Base-by-base conservation (phyloP, 1,139 yeast species). In the Zygosaccharomyces sapae region DNA sequence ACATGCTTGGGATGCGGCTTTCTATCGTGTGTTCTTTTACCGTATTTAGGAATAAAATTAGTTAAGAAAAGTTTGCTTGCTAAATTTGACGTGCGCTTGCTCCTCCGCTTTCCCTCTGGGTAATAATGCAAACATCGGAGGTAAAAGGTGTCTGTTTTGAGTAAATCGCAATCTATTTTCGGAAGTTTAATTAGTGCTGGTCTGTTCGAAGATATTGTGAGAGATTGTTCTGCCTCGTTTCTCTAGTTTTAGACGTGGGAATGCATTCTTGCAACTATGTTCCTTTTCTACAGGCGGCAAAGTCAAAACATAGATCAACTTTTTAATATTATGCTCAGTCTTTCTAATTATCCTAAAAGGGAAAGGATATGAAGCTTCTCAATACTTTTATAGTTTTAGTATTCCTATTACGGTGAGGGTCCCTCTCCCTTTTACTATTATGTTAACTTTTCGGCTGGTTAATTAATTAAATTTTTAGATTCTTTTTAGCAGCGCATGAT, bases 221-320 rank as follows among this genome's bases (percentile, higher is more conserved):
- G 5, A 22, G 22, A 27, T 30, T 22, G 33, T 27, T 13, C 10
- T 24, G 12, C n/a, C 22, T 6, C 30, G 9, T 25, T 27, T 8
- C 6, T 8, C 20, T n/a, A 19, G 41, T 38, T 38, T 38, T 25
- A 25, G 41, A 27, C 20, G 41, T 38, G 41, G 41, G 41, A 38
- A 38, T 38, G 41, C 33, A 8, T 27, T 12, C 10, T 12, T 12
- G 10, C 30, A 27, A 27, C 12, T 27, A 27, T 27, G 30, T 12
- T 12, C 30, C 8, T 12, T 27, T 27, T 27, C 30, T 27, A 27
- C 4, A 27, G 30, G n/a, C 30, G n/a, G 30, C n/a, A 27, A 27
- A 27, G 10, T 1, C n/a, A 27, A 27, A 30, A 30, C 13, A 30
- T 9, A 30, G 33, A 30, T 30, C 33, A 30, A 4, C 7, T 20